A percentile compares a stretch with the other conserved stretches of the same genome.
These are phyloP conservation scores for Pelargonium australe DNA, from an alignment of 441 rosid species.

Conservation along the genomic window DNA sequence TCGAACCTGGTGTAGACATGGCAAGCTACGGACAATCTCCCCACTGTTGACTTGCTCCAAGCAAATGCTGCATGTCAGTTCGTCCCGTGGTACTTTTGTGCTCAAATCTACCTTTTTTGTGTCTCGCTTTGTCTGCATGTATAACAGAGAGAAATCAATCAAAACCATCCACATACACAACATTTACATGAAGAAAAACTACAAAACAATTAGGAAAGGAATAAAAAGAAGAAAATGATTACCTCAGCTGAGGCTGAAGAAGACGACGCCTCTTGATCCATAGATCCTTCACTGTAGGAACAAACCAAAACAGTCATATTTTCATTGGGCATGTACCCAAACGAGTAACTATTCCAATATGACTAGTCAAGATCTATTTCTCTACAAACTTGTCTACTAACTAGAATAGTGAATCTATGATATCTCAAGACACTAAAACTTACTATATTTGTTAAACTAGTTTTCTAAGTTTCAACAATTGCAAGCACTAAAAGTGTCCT, in stretches of 20 bases:
- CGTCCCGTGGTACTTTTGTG: constrained; percentile 33
- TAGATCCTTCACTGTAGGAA: constrained; percentile 30
- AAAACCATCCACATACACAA: background rate
- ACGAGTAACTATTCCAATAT: background rate
- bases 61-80: constrained; percentile 41
- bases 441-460: too few relatives aligned
- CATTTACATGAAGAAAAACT: background rate
- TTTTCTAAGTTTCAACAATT: too few relatives aligned
- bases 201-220: background rate
- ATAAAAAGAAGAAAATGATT: background rate
- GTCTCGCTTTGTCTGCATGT: constrained; percentile 32
- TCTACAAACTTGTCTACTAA: background rate
- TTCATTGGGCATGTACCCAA: background rate
- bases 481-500: too few relatives aligned
- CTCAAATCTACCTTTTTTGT: constrained; percentile 23
- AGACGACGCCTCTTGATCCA: constrained; percentile 34
- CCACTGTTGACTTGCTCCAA: constrained; percentile 43
- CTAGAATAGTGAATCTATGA: too few relatives aligned
- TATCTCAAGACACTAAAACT: too few relatives aligned
- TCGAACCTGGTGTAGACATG: constrained; percentile 47
- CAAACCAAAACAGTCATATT: background rate
- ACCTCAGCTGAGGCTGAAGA: constrained; percentile 45
- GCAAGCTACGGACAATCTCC: constrained; percentile 46
- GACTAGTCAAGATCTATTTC: background rate
- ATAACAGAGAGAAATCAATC: background rate